Evolutionary conservation across 306 rosid species (phyloP).

Genomic region (Castanospermum australe): DNA sequence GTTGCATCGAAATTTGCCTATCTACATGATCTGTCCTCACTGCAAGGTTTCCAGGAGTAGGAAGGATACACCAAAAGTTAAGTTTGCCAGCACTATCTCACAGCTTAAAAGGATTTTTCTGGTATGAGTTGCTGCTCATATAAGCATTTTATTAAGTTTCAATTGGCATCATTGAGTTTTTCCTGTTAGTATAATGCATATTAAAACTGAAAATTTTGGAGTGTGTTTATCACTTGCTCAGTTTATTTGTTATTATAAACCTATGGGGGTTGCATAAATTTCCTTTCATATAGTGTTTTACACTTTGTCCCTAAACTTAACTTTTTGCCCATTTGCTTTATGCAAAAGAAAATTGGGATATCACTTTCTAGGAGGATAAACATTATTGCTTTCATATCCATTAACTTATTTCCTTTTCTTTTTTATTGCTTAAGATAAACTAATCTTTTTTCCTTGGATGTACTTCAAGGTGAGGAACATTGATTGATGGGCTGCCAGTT

Average conservation of each 20-base stretch:
- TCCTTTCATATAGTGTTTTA: conserved; percentile 4
- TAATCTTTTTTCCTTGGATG: not conserved
- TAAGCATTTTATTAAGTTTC: conserved; percentile 22
- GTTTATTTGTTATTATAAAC: not conserved
- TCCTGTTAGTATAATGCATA: not conserved
- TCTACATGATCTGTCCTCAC: conserved; percentile 88
- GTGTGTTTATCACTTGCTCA: not conserved
- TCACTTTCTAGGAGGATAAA: not conserved
- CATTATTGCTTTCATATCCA: not conserved
- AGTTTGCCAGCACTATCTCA: conserved; percentile 77
- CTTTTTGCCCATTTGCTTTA: not conserved
- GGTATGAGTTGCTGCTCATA: conserved; percentile 54
- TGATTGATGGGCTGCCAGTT: conserved; percentile 5
- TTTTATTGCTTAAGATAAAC: conserved; percentile 13
- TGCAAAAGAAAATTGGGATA: not conserved
- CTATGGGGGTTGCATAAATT: not conserved
- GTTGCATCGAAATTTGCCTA: conserved; percentile 74
- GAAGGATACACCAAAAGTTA: conserved; percentile 56
- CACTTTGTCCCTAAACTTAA: conserved; percentile 5
- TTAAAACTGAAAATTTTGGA: conserved; percentile 19
- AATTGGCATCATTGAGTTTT: not conserved
- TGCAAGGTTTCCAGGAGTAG: conserved; percentile 65
- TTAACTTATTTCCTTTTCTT: conserved; percentile 1
- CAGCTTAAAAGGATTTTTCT: conserved; percentile 89
- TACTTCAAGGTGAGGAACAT: not conserved